These are phyloP conservation scores for Rhizophora mangle DNA, from an alignment of 345 rosid genomes.

Conservation along the genomic window DNA sequence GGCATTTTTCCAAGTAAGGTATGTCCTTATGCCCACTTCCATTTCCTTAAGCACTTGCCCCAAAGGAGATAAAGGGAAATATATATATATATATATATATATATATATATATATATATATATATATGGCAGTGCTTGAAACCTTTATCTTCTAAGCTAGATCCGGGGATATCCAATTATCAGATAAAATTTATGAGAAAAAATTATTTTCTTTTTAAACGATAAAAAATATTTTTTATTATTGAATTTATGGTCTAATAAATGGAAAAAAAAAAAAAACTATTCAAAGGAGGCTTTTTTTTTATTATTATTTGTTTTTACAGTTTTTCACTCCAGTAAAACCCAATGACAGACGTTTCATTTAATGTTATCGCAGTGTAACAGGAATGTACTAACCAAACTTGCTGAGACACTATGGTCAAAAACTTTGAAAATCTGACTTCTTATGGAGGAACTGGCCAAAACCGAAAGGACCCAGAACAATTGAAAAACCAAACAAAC, in stretches of 20 bases:
- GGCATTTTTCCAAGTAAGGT: slow-evolving; percentile 34
- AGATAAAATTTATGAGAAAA: too few relatives aligned
- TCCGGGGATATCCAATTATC: too few relatives aligned
- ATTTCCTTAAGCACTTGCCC: slow-evolving; percentile 14
- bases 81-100: too few relatives aligned
- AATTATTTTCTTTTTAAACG: too few relatives aligned
- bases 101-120: too few relatives aligned
- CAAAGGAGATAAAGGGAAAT: background rate
- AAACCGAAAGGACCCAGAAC: slow-evolving; percentile 10
- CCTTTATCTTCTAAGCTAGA: too few relatives aligned
- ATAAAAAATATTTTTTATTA: too few relatives aligned
- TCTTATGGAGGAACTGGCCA: slow-evolving; percentile 19
- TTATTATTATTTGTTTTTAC: background rate
- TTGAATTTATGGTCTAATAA: too few relatives aligned
- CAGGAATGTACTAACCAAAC: slow-evolving; percentile 34
- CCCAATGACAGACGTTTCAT: slow-evolving; percentile 31
- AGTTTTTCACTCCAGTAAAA: slow-evolving; percentile 17
- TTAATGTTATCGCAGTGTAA: slow-evolving; percentile 27
- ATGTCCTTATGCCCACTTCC: slow-evolving; percentile 21
- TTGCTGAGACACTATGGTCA: slow-evolving; percentile 25
- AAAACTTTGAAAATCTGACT: slow-evolving; percentile 28
- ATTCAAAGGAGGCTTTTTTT: background rate
- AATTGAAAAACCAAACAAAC: slow-evolving; percentile 12
- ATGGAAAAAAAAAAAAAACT: background rate
- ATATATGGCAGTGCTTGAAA: too few relatives aligned